Base-by-base conservation (phyloP, 495 filamentous ascomycete species). In the Parathielavia appendiculata region DNA sequence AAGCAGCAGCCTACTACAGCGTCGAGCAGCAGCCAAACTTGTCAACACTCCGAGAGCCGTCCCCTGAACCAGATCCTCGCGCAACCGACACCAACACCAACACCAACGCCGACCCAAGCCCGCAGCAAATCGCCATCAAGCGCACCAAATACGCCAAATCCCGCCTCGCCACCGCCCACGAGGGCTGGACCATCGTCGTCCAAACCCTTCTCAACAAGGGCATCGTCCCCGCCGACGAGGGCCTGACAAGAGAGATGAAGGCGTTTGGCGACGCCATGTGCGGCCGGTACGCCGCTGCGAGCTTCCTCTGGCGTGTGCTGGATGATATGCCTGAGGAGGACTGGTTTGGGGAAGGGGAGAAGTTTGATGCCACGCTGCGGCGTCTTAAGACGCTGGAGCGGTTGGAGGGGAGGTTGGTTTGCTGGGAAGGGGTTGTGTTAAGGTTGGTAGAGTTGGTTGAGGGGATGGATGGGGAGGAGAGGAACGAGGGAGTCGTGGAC, bases 141-240 rank as follows among this genome's bases (percentile, higher is more conserved):
- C 51, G 46, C 23, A 1, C 52, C 23, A 1, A 19, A 2, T 10
- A 1, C 5, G 34, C 45, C 23, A 43, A 45, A 51, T n/a, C 45
- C 13, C 52, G 52, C 9, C 53, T 61, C 1, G 53, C 52, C 23
- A 56, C 38, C 26, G 32, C 32, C 13, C 46, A 61, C 47, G 58
- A 59, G n/a, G 57, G 19, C 19, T 59, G 39, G 48, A 4, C 16
- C 34, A 38, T 58, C 1, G 38, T n/a, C 2, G 48, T 30, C 20
- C 38, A 22, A 7, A 20, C 57, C 5, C 51, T 54, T 16, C 7
- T 26, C n/a, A 32, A 12, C 4, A 9, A 5, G 0, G 16, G 19
- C 32, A 12, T 47, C 32, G 2, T n/a, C 30, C 4, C n/a, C 38
- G 8, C 22, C 23, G 12, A 35, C 6, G 26, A 5, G 5, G 35